phyloP scores from a whole-genome alignment of 2,329 filamentous ascomycete species.

The Aspergillus sp. region DNA sequence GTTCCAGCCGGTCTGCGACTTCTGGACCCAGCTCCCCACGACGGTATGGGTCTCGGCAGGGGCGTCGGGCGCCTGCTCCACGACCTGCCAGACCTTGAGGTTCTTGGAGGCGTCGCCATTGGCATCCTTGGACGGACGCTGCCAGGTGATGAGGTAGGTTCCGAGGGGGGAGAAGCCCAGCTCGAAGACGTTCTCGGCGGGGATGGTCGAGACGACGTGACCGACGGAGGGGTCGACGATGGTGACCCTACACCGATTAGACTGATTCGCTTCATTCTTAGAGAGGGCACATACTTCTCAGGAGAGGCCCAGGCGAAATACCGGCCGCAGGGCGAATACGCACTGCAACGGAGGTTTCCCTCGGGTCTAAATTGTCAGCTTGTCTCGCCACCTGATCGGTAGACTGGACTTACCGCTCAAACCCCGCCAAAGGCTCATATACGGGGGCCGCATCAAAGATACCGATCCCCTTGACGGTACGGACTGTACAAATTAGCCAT shows the following conservation, averaged over 20 bases:
- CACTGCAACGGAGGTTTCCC: slow-evolving; percentile 90
- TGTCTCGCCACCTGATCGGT: neutral
- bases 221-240: slow-evolving; percentile 80
- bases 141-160: slow-evolving; percentile 94
- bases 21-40: slow-evolving; percentile 89
- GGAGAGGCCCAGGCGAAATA: slow-evolving; percentile 94
- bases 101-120: slow-evolving; percentile 93
- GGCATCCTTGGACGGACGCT: slow-evolving; percentile 88
- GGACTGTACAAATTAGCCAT: slow-evolving; percentile 54
- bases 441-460: slow-evolving; percentile 86
- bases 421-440: slow-evolving; percentile 81
- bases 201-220: slow-evolving; percentile 69
- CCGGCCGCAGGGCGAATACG: slow-evolving; percentile 91
- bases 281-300: slow-evolving; percentile 55
- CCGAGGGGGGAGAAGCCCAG: slow-evolving; percentile 90
- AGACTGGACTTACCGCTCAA: slow-evolving; percentile 50
- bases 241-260: slow-evolving; percentile 57
- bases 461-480: slow-evolving; percentile 94
- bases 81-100: slow-evolving; percentile 89
- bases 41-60: slow-evolving; percentile 62
- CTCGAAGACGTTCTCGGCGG: slow-evolving; percentile 84
- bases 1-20: slow-evolving; percentile 93
- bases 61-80: slow-evolving; percentile 60
- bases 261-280: neutral
- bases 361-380: slow-evolving; percentile 62